These are phyloP conservation scores for Taxawa tesnikishii DNA, from an alignment of 2,329 filamentous ascomycete genomes.

Conservation along the genomic window DNA sequence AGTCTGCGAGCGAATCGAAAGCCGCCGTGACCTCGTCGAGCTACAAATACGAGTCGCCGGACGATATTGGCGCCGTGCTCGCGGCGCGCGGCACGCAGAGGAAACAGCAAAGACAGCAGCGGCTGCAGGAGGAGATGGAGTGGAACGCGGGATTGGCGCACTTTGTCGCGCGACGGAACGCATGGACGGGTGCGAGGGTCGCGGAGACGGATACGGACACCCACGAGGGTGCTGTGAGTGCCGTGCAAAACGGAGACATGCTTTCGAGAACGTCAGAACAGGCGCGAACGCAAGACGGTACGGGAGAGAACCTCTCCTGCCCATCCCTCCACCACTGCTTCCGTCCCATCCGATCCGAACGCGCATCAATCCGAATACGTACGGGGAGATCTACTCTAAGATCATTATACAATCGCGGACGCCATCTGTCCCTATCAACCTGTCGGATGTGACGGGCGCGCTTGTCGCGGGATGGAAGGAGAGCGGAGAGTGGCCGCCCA, in stretches of 20 bases:
- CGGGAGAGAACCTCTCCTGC: conserved; percentile 41
- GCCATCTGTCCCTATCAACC: conserved; percentile 78
- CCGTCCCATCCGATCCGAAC: conserved; percentile 67
- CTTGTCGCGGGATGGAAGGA: conserved; percentile 87
- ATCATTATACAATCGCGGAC: conserved; percentile 69
- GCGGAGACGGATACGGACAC: conserved; percentile 12
- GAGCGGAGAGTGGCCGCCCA: conserved; percentile 85
- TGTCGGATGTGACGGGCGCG: conserved; percentile 65
- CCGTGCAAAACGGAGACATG: background rate
- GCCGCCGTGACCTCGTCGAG: conserved; percentile 5
- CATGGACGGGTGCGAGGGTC: conserved; percentile 69
- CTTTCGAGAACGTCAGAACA: background rate
- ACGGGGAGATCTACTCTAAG: conserved; percentile 79
- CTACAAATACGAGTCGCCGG: conserved; percentile 32
- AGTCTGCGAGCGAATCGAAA: conserved; percentile 13
- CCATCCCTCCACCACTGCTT: conserved; percentile 60
- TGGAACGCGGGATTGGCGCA: conserved; percentile 79
- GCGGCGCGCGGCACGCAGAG: conserved; percentile 16
- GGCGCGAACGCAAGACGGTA: background rate
- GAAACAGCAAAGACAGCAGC: conserved; percentile 24
- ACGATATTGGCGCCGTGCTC: conserved; percentile 24
- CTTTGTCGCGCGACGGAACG: conserved; percentile 65
- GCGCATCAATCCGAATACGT: conserved; percentile 60
- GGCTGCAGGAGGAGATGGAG: conserved; percentile 28
- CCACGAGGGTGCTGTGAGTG: background rate